Conservation (phyloP, 2,329 filamentous ascomycete genomes). For the Zalaria sp. region DNA sequence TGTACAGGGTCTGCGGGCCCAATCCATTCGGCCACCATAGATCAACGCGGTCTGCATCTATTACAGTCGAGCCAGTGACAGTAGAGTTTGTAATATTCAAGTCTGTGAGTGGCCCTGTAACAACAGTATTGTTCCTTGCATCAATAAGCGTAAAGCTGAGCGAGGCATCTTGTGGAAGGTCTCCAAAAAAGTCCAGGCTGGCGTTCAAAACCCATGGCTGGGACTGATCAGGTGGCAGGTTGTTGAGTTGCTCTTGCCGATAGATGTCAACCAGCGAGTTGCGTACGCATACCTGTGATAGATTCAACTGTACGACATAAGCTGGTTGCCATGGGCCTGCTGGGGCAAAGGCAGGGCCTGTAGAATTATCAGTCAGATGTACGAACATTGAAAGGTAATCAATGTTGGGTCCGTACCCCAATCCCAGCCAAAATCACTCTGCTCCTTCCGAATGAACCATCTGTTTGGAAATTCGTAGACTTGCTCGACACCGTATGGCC, state of each 20-base stretch:
- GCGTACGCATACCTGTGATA: constrained; percentile 30
- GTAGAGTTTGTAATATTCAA: constrained; percentile 26
- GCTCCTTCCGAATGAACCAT: constrained; percentile 45
- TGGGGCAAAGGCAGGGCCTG: constrained; percentile 47
- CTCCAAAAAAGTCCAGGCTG: constrained; percentile 43
- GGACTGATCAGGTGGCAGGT: constrained; percentile 41
- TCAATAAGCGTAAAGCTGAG: constrained; percentile 36
- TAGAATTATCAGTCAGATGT: constrained; percentile 12
- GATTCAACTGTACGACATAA: constrained; percentile 37
- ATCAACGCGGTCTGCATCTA: constrained; percentile 32
- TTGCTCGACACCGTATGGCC: constrained; percentile 35
- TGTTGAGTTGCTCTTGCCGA: constrained; percentile 43
- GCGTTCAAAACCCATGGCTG: constrained; percentile 47
- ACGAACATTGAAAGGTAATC: not conserved
- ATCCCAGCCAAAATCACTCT: constrained; percentile 52
- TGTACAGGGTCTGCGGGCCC: constrained; percentile 44
- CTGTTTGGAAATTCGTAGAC: constrained; percentile 39
- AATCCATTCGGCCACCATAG: constrained; percentile 49
- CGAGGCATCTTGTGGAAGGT: constrained; percentile 25
- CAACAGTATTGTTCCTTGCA: constrained; percentile 23
- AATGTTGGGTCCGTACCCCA: constrained; percentile 7
- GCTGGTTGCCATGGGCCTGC: constrained; percentile 50
- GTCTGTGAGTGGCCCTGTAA: constrained; percentile 24
- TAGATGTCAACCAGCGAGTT: constrained; percentile 47
- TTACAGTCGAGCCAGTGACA: constrained; percentile 33